phyloP scores from a whole-genome alignment of 2,329 filamentous ascomycete species.

The Claviceps cyperi region DNA sequence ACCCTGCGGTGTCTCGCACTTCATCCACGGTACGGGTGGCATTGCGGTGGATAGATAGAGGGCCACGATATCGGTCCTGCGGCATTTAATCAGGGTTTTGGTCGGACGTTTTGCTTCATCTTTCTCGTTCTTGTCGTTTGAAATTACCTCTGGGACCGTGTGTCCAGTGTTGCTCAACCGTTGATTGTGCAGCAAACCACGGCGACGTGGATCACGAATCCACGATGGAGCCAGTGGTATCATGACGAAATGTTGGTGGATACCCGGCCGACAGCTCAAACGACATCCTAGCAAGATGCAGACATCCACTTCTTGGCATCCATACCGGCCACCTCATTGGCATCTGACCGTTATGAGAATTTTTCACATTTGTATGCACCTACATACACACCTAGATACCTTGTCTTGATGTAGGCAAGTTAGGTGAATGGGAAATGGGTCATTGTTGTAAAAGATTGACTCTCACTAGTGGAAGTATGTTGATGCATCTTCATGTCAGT shows the following conservation, averaged over 20 bases:
- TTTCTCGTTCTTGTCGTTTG: constrained; percentile 4
- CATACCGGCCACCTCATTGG: neutral
- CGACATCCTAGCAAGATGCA: constrained; percentile 7
- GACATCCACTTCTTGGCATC: constrained; percentile 5
- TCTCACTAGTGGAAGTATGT: neutral
- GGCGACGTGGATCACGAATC: constrained; percentile 1
- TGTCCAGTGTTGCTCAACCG: constrained; percentile 10
- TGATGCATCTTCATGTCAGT: no score
- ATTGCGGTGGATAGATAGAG: constrained; percentile 10
- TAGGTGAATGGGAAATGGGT: no score
- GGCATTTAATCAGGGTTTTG: constrained; percentile 16
- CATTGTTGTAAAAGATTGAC: no score
- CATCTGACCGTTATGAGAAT: neutral
- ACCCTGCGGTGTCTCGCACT: constrained; percentile 3
- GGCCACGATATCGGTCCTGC: constrained; percentile 14
- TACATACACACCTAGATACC: neutral
- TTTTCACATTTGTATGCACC: neutral
- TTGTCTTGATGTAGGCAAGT: neutral
- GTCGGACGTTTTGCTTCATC: constrained; percentile 6
- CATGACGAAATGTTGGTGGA: constrained; percentile 8
- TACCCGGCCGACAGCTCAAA: neutral
- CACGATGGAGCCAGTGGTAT: constrained; percentile 1
- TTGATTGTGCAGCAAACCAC: constrained; percentile 1
- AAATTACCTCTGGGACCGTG: constrained; percentile 10
- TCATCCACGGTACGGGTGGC: constrained; percentile 9